A percentile compares a stretch with the other conserved stretches of the same genome.
Evolutionary conservation across 202 grass and related monocot species (phyloP).

Genomic region (Hordeum pubiflorum): DNA sequence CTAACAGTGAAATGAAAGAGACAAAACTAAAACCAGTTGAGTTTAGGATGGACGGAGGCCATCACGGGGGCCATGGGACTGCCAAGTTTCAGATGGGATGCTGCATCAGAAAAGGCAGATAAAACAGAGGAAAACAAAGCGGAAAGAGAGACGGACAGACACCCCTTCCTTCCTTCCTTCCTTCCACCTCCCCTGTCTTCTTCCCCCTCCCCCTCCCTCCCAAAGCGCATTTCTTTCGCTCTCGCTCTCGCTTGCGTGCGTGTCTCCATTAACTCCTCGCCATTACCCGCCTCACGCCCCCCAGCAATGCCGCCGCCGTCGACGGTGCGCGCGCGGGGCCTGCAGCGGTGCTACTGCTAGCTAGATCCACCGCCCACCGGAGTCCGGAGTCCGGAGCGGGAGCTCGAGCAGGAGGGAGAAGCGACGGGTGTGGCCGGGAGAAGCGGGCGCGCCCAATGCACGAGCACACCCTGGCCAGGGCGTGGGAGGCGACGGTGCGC

Average conservation of each 20-base stretch:
- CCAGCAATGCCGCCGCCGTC: conserved; percentile 34
- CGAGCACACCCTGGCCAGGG: conserved; percentile 56
- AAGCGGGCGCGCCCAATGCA: conserved; percentile 49
- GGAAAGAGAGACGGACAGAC: neutral
- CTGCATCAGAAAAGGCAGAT: neutral
- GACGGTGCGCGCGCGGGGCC: conserved; percentile 18
- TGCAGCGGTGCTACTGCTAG: conserved; percentile 12
- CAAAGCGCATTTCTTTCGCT: conserved; percentile 32
- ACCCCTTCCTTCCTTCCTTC: too few relatives aligned
- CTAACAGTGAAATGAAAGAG: neutral
- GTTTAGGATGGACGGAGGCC: neutral
- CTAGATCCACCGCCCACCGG: conserved; percentile 20
- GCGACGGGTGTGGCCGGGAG: neutral
- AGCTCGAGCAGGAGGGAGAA: neutral
- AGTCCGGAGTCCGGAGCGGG: neutral
- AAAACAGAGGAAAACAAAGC: conserved; percentile 14
- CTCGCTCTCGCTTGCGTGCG: conserved; percentile 27
- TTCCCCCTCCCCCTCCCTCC: neutral
- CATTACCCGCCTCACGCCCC: neutral
- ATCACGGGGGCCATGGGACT: neutral
- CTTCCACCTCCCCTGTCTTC: neutral
- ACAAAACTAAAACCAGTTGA: neutral
- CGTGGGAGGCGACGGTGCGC: conserved; percentile 62
- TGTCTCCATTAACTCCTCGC: conserved; percentile 16
- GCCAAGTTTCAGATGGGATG: neutral